A percentile compares a stretch with the other conserved stretches of the same genome.
Conservation (phyloP, 2,329 filamentous ascomycete species). For the Hymenoscyphus infarciens region DNA sequence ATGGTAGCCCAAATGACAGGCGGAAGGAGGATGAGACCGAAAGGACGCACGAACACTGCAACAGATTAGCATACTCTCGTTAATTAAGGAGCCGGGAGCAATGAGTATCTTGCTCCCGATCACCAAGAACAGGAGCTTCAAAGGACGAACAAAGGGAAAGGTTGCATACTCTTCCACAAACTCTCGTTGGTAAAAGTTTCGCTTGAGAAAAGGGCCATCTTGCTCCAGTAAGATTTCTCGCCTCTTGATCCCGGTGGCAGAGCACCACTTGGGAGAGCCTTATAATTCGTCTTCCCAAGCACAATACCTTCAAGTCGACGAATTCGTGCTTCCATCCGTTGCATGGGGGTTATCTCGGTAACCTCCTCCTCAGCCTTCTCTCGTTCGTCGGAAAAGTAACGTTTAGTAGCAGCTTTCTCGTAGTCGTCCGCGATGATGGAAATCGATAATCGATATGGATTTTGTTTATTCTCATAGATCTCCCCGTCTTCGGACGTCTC, state of each 20-base stretch:
- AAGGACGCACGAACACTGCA: constrained; percentile 44
- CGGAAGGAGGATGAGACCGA: constrained; percentile 48
- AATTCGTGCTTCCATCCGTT: constrained; percentile 16
- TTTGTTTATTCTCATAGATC: constrained; percentile 19
- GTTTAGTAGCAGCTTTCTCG: constrained; percentile 13
- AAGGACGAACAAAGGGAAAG: too few relatives aligned
- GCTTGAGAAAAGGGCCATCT: constrained; percentile 41
- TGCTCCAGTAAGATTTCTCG: constrained; percentile 37
- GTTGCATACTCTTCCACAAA: constrained; percentile 37
- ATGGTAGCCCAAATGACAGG: constrained; percentile 53
- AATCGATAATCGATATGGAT: constrained; percentile 20
- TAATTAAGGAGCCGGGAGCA: too few relatives aligned
- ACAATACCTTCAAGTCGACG: constrained; percentile 20
- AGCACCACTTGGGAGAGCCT: constrained; percentile 17
- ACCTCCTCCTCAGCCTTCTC: constrained; percentile 1
- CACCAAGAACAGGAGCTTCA: too few relatives aligned
- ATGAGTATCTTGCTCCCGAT: too few relatives aligned
- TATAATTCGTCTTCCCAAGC: constrained; percentile 11
- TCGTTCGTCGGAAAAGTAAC: constrained; percentile 10
- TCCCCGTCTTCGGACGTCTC: constrained; percentile 22
- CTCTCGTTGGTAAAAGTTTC: constrained; percentile 43
- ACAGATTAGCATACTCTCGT: too few relatives aligned
- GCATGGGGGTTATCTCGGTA: not conserved
- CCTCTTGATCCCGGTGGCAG: constrained; percentile 11
- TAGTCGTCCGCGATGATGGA: constrained; percentile 17